phyloP scores from a whole-genome alignment of 1,139 yeast genomes.

The Pichia sp. region DNA sequence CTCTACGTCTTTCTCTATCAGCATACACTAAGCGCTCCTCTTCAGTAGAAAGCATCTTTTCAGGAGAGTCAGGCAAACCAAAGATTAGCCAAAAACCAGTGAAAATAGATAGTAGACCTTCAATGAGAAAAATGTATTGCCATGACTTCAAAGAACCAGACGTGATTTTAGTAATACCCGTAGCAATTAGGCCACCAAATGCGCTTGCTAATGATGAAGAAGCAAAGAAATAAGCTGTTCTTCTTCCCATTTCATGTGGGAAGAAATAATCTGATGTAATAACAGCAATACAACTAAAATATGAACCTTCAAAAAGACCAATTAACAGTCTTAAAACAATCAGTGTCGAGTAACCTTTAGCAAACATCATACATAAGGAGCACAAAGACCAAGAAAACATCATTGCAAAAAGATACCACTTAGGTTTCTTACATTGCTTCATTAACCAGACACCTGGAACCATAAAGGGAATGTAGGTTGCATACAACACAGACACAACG shows the following conservation, averaged over 20 bases:
- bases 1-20: conserved; percentile 9
- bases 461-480: conserved; percentile 11
- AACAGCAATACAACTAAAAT: conserved; percentile 8
- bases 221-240: conserved; percentile 10
- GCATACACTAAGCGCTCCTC: conserved; percentile 5
- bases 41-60: conserved; percentile 3
- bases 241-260: conserved; percentile 9
- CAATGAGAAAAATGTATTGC: conserved; percentile 8
- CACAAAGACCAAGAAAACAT: conserved; percentile 10
- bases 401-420: conserved; percentile 5
- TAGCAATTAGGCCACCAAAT: conserved; percentile 9
- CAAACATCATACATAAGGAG: conserved; percentile 9
- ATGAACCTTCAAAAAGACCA: conserved; percentile 10
- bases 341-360: conserved; percentile 3
- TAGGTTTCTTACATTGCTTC: conserved; percentile 7
- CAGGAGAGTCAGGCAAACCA: conserved; percentile 7
- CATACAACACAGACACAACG: conserved; percentile 9
- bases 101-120: conserved; percentile 5
- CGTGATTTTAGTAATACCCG: conserved; percentile 8
- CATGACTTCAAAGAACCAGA: conserved; percentile 5
- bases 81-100: conserved; percentile 6
- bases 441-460: conserved; percentile 12
- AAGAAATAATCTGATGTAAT: conserved; percentile 9
- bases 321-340: conserved; percentile 4
- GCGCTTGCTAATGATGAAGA: conserved; percentile 8